A percentile compares a stretch with the other conserved stretches of the same genome.
Conservation (phyloP, 371 early-diverging fungal genomes). For the Amoeboaphelidium occidentale region DNA sequence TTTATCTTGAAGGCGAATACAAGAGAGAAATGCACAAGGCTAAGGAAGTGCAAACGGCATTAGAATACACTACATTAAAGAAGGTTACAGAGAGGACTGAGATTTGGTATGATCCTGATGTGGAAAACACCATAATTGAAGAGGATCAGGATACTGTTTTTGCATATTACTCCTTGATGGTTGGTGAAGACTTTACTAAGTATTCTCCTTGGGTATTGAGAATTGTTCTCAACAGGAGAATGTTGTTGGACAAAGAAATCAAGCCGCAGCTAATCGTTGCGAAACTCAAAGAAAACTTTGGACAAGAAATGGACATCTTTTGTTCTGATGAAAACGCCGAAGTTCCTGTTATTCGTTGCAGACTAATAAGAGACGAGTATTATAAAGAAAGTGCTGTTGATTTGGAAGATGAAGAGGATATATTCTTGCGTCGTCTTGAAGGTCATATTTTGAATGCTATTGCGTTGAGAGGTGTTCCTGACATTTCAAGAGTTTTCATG, state of each 20-base stretch:
- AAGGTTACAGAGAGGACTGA: conserved; percentile 61
- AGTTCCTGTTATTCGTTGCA: conserved; percentile 67
- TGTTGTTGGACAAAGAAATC: conserved; percentile 73
- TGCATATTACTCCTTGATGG: conserved; percentile 67
- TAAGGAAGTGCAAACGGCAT: conserved; percentile 63
- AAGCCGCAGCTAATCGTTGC: conserved; percentile 48
- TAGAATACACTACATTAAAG: conserved; percentile 80
- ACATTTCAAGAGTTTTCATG: conserved; percentile 80
- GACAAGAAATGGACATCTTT: conserved; percentile 51
- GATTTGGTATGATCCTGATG: conserved; percentile 95
- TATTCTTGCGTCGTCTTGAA: conserved; percentile 64
- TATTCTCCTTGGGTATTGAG: conserved; percentile 91
- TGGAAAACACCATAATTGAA: conserved; percentile 51
- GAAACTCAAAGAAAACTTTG: conserved; percentile 32
- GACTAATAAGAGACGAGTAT: conserved; percentile 31
- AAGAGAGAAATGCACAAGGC: conserved; percentile 53
- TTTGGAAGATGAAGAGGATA: conserved; percentile 45
- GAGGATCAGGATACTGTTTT: conserved; percentile 85
- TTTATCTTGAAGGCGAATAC: conserved; percentile 56
- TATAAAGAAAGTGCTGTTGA: conserved; percentile 27
- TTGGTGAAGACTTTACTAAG: conserved; percentile 27
- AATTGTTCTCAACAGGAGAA: conserved; percentile 54
- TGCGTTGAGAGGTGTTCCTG: conserved; percentile 68
- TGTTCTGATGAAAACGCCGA: conserved; percentile 81
- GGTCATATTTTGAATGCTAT: conserved; percentile 58